A percentile compares a stretch with the other conserved stretches of the same genome.
Conservation (phyloP, 176 grass and related monocot genomes). For the Bolboschoenus planiculmis region DNA sequence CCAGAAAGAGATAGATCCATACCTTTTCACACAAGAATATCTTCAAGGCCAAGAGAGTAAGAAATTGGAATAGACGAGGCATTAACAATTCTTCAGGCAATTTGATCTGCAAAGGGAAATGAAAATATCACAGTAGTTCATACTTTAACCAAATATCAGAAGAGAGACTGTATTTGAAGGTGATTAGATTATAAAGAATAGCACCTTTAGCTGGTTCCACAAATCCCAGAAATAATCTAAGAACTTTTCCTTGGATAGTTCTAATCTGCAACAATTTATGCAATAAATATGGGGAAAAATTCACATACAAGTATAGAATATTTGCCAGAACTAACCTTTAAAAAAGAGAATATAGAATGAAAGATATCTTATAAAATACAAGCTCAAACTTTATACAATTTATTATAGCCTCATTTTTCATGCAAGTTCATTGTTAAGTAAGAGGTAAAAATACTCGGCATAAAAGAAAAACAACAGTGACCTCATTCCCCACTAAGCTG, state of each 20-base stretch:
- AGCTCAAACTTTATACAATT: neutral
- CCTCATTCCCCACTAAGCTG: neutral
- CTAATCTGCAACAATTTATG: constrained; percentile 36
- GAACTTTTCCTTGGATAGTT: constrained; percentile 80
- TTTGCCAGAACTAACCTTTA: neutral
- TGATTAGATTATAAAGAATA: constrained; percentile 10
- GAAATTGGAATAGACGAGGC: constrained; percentile 41
- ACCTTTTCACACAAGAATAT: constrained; percentile 91
- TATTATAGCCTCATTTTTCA: neutral
- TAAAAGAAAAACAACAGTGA: neutral
- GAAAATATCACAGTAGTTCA: neutral
- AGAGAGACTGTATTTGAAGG: neutral
- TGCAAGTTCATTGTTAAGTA: neutral
- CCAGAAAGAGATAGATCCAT: neutral
- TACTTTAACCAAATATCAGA: neutral
- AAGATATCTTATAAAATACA: neutral
- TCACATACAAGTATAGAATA: neutral
- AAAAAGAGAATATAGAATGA: neutral
- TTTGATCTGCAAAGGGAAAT: constrained; percentile 31
- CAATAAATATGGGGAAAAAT: neutral
- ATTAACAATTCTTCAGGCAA: constrained; percentile 21
- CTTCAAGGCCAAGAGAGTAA: constrained; percentile 59
- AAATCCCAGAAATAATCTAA: constrained; percentile 78
- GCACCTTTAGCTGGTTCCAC: constrained; percentile 79
- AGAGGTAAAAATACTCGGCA: neutral